These are phyloP conservation scores for Silene vulgaris DNA, from an alignment of 179 eudicot species.

Conservation along the genomic window DNA sequence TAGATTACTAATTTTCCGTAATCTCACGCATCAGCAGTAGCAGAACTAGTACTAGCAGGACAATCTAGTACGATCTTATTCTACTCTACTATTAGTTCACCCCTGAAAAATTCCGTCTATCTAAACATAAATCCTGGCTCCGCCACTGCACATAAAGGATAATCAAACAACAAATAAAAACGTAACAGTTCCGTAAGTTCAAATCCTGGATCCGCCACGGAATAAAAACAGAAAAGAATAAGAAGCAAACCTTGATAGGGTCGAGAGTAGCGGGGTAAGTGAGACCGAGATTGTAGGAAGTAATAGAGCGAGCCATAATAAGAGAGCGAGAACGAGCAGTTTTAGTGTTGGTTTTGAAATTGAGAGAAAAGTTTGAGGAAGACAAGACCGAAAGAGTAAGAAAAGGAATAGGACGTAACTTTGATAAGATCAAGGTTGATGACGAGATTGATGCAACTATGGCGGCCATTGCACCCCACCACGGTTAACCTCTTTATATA, in stretches of 20 bases:
- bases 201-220: background rate
- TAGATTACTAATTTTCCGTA: too few relatives aligned
- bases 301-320: conserved; percentile 49
- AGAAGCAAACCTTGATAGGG: conserved; percentile 47
- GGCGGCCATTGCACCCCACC: conserved; percentile 30
- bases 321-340: conserved; percentile 19
- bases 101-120: too few relatives aligned
- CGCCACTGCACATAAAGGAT: too few relatives aligned
- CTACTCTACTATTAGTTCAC: too few relatives aligned
- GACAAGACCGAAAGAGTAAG: conserved; percentile 16
- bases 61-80: too few relatives aligned
- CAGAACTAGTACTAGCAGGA: too few relatives aligned
- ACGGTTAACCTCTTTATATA: background rate
- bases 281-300: conserved; percentile 61
- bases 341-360: conserved; percentile 14
- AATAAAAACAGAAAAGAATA: background rate
- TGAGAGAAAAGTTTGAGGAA: conserved; percentile 10
- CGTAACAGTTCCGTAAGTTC: too few relatives aligned
- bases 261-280: conserved; percentile 50
- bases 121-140: too few relatives aligned
- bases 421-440: conserved; percentile 30
- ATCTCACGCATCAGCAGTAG: too few relatives aligned
- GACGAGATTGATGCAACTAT: conserved; percentile 27
- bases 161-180: too few relatives aligned
- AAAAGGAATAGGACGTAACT: conserved; percentile 33